Base-by-base conservation (phyloP, 2,329 filamentous ascomycete species). In the Colletotrichum tofieldiae region DNA sequence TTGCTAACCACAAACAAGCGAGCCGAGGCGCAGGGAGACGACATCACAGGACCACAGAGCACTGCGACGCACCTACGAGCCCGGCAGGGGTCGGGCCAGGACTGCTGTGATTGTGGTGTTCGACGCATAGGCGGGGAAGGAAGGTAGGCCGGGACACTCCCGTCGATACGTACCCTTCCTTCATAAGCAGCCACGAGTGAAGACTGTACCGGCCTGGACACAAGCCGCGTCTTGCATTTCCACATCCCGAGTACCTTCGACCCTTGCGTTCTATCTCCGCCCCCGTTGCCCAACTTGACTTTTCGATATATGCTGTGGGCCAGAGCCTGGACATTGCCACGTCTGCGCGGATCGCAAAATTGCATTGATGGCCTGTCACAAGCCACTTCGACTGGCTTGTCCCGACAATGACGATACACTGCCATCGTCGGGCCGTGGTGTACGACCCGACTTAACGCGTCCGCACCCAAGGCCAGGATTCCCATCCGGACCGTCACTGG, bases 11-110 rank as follows among this genome's bases (percentile, higher is more conserved):
- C 51, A 55, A 59, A 68, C 51, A 62, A 63, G 58, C 65, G 65
- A 39, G 65, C 69, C 59, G 59, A 72, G 69, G 65, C 65, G 69
- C 69, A 72, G 69, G 65, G 39, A 64, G 65, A 63, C 52, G 65
- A 72, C 59, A 72, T 72, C 69, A 72, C 69, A 72, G 69, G 69
- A 72, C 69, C 69, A 60, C 69, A 54, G 59, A 59, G 65, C 45
- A 45, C 69, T 72, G 69, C 67, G 65, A 72, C 51, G 64, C 68
- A 67, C 47, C 63, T 49, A 35, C 56, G 45, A 56, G 64, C 23
- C 35, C 26, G n/a, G 59, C 69, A 72, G 45, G 69, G 69, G 52
- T 62, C 1, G 43, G 43, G 18, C 5, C 45, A 12, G 26, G 18
- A 37, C 45, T 26, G 29, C 29, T 29, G n/a, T n/a, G 16, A 32